Base-by-base conservation (phyloP, 1,139 yeast genomes). In the Hyphopichia wangnamkhiaoensis region DNA sequence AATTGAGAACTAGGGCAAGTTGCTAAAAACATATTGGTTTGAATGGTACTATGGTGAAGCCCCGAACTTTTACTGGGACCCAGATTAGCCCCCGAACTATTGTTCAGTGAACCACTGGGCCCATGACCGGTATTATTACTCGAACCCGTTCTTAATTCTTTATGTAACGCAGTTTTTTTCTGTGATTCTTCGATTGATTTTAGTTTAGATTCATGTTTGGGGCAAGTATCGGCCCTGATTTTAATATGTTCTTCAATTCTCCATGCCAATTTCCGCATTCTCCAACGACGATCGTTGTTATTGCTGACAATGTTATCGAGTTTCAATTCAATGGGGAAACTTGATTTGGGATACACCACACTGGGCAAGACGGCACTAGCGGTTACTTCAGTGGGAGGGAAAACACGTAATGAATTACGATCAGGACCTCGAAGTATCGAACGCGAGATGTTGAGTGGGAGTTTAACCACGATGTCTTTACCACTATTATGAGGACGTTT, bases 311-410 rank as follows among this genome's bases (percentile, higher is more conserved):
- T 77, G 43, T 95, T 93, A 49, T 90, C 95, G 50, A 94, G 63
- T 47, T 82, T 79, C 54, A 93, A 68, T 54, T 90, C 97, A 23
- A 93, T 73, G 0, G 94, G 85, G 54, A 93, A 88, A 0, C 83
- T 73, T 0, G 96, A 85, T 53, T 87, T 84, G 9, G 98, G 98
- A 58, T 87, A 87, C 16, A 88, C 77, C 13, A 89, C 95, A 46
- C 87, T 86, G 2, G 98, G 98, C 34, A 93, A 68, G 4, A 84
- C 84, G 3, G 95, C 91, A 30, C 84, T 79, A 3, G 96, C 95
- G 3, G 88, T 83, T 29, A 93, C 84, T 36, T 85, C 88, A 0
- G 98, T 93, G 3, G 99, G 98, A 1, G 98, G 98, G 60, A 93
- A 93, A 1, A 94, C 89, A 44, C 99, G 74, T 31, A 89, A 66